phyloP scores from a whole-genome alignment of 768 basidiomycete species.

The Pleurotus eryngii region DNA sequence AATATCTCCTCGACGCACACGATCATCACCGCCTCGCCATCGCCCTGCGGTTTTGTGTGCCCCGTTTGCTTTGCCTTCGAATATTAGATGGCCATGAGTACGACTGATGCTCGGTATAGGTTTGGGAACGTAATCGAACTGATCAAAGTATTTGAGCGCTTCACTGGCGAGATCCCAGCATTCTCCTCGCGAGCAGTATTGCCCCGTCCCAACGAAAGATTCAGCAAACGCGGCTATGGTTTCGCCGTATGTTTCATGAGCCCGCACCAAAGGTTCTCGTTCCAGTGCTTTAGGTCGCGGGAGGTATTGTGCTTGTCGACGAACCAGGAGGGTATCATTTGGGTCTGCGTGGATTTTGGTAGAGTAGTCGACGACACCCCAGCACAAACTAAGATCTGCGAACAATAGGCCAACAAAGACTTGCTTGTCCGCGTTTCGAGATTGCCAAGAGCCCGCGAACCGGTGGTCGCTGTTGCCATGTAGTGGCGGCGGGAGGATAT shows the following conservation, averaged over 20 bases:
- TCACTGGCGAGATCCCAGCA: conserved; percentile 59
- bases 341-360: conserved; percentile 24
- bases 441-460: conserved; percentile 25
- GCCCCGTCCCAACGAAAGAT: conserved; percentile 36
- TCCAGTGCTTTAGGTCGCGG: conserved; percentile 34
- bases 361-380: conserved; percentile 40
- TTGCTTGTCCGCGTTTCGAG: conserved; percentile 25
- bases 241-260: conserved; percentile 47
- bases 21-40: conserved; percentile 51
- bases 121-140: conserved; percentile 38
- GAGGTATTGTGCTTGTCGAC: conserved; percentile 35
- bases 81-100: conserved; percentile 56
- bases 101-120: conserved; percentile 46
- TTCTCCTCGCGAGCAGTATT: conserved; percentile 48
- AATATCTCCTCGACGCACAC: conserved; percentile 51
- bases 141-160: conserved; percentile 40
- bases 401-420: conserved; percentile 38
- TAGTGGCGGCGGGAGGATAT: conserved; percentile 29
- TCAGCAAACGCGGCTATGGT: conserved; percentile 46
- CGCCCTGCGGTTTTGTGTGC: conserved; percentile 32
- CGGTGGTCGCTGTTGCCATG: conserved; percentile 21
- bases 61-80: conserved; percentile 33
- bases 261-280: conserved; percentile 32
- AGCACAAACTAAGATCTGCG: conserved; percentile 47
- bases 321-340: conserved; percentile 23